A percentile compares a stretch with the other conserved stretches of the same genome.
These are phyloP conservation scores for Atkinsonella hypoxylon DNA, from an alignment of 2,329 filamentous ascomycete species.

Conservation along the genomic window DNA sequence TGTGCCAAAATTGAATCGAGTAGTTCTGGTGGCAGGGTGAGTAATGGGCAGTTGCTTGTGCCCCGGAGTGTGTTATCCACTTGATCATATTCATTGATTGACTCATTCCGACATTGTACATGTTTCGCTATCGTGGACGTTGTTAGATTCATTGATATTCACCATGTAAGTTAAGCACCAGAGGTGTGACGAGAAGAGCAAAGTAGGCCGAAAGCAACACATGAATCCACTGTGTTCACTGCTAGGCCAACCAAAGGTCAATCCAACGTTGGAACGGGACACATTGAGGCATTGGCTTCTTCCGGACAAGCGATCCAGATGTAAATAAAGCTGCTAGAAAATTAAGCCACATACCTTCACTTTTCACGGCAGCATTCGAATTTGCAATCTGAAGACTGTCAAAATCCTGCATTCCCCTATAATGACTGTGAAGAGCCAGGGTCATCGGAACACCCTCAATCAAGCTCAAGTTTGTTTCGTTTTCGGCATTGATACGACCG, in stretches of 20 bases:
- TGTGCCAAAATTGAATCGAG: slow-evolving; percentile 58
- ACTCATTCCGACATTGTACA: background rate
- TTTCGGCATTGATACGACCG: slow-evolving; percentile 23
- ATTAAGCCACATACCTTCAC: background rate
- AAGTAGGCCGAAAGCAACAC: background rate
- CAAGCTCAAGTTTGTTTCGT: slow-evolving; percentile 21
- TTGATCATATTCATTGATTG: background rate
- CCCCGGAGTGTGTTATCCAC: background rate
- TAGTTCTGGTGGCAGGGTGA: slow-evolving; percentile 61
- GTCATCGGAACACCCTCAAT: slow-evolving; percentile 17
- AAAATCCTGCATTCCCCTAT: background rate
- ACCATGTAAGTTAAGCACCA: background rate
- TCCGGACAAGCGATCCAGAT: too few species aligned
- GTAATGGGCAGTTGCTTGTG: slow-evolving; percentile 22
- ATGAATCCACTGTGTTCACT: background rate
- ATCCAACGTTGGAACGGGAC: background rate
- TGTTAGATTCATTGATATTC: background rate
- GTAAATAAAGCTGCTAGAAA: background rate
- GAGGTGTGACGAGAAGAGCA: background rate
- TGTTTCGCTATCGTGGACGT: background rate
- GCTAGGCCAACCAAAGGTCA: background rate
- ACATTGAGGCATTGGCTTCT: too few species aligned
- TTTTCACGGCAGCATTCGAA: background rate
- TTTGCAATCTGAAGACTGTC: background rate
- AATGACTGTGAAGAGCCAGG: slow-evolving; percentile 3